Conservation (phyloP, 228 moss, liverwort and hornwort genomes). For the Sphagnum magellanicum region DNA sequence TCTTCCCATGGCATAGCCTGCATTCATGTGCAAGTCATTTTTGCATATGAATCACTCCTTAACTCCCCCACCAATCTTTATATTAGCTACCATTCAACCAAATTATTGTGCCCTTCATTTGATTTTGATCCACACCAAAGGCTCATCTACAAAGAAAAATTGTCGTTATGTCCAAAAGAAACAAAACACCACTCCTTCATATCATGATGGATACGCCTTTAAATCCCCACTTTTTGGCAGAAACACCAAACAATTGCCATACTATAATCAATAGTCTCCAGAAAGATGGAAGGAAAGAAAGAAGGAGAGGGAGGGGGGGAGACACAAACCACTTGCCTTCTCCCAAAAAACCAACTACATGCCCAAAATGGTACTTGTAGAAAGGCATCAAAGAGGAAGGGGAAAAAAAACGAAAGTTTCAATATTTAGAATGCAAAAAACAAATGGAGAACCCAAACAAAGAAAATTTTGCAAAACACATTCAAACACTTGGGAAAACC, state of each 20-base stretch:
- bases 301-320: background rate
- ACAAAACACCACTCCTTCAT: too few species aligned
- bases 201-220: too few species aligned
- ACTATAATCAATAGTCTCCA: conserved; percentile 26
- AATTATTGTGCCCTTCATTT: too few species aligned
- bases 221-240: too few species aligned
- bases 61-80: conserved; percentile 4
- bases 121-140: conserved; percentile 6
- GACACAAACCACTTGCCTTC: background rate
- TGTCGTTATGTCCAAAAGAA: conserved; percentile 8
- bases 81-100: too few species aligned
- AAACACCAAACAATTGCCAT: conserved; percentile 9
- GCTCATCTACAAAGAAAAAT: conserved; percentile 6
- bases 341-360: too few species aligned
- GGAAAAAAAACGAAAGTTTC: background rate
- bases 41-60: conserved; percentile 20
- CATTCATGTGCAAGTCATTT: conserved; percentile 7
- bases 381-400: background rate
- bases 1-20: conserved; percentile 28
- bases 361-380: background rate
- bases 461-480: too few species aligned
- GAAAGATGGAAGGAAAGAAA: background rate
- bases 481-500: background rate
- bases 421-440: background rate
- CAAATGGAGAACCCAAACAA: too few species aligned